These are phyloP conservation scores for Geotrichum carabidarum DNA, from an alignment of 1,139 yeast genomes.

Conservation along the genomic window DNA sequence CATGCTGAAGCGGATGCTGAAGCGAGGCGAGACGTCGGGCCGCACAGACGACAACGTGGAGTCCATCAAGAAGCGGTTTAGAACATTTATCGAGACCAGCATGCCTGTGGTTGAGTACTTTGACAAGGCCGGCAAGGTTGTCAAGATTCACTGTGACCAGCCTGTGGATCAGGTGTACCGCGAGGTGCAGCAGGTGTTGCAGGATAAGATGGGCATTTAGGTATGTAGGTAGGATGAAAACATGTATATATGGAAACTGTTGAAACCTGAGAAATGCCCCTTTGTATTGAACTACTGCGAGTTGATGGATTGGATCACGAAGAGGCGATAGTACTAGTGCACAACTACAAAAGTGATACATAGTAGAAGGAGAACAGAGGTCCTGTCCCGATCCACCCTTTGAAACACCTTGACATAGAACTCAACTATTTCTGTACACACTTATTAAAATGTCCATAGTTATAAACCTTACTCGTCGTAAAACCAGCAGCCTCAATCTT, in stretches of 20 bases:
- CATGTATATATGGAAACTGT: too few species aligned
- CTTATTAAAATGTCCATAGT: too few species aligned
- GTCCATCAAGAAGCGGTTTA: constrained; percentile 82
- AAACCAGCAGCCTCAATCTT: not conserved
- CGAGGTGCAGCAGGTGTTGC: constrained; percentile 47
- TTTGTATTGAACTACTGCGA: too few species aligned
- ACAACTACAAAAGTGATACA: too few species aligned
- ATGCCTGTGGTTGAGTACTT: constrained; percentile 92
- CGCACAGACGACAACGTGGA: constrained; percentile 90
- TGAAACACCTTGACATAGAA: too few species aligned
- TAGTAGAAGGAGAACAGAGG: too few species aligned
- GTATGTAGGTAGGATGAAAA: too few species aligned
- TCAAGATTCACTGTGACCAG: constrained; percentile 71
- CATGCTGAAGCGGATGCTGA: constrained; percentile 78
- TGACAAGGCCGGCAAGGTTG: constrained; percentile 69
- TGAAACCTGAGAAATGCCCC: too few species aligned
- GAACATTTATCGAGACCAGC: constrained; percentile 78
- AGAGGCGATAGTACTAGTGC: too few species aligned
- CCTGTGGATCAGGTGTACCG: constrained; percentile 72
- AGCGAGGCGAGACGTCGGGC: constrained; percentile 93
- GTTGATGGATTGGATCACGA: too few species aligned
- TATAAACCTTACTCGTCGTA: not conserved
- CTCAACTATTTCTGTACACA: too few species aligned
- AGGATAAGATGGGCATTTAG: constrained; percentile 14
- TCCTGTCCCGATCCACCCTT: too few species aligned